A percentile compares a stretch with the other conserved stretches of the same genome.
Evolutionary conservation across 177 flowering plant species (phyloP).

Genomic region (Vitis hybrid): DNA sequence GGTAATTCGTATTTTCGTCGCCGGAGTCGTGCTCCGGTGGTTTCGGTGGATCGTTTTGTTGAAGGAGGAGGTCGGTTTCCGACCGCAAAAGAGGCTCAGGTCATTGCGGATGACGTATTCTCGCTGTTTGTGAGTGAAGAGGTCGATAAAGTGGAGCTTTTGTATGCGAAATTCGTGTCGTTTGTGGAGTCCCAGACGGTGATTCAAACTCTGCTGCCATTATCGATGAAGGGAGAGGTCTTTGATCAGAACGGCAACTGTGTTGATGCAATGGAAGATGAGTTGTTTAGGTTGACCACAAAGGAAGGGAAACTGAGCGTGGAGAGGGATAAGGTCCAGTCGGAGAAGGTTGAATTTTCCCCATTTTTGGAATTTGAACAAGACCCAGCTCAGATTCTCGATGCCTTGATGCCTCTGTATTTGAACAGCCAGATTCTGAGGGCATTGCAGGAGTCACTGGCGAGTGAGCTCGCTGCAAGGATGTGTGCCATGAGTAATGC

Average conservation of each 20-base stretch:
- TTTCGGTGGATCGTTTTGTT: constrained; percentile 52
- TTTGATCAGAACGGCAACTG: constrained; percentile 66
- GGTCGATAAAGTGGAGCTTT: constrained; percentile 87
- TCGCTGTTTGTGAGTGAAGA: constrained; percentile 75
- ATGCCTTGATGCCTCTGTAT: constrained; percentile 86
- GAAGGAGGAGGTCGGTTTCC: constrained; percentile 54
- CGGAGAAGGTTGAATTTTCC: constrained; percentile 29
- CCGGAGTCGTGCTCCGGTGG: constrained; percentile 24
- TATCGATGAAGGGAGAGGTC: constrained; percentile 61
- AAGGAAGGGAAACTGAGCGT: constrained; percentile 78
- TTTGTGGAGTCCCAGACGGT: constrained; percentile 74
- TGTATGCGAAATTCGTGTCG: constrained; percentile 81
- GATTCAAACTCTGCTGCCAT: constrained; percentile 76
- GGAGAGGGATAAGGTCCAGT: constrained; percentile 49
- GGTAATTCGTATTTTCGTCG: constrained; percentile 68
- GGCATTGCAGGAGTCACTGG: constrained; percentile 83
- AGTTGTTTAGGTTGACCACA: constrained; percentile 77
- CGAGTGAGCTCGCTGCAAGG: constrained; percentile 90
- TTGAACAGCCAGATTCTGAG: constrained; percentile 86
- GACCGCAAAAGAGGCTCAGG: constrained; percentile 84
- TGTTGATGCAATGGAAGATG: constrained; percentile 78
- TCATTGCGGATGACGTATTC: constrained; percentile 75
- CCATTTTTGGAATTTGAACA: constrained; percentile 83
- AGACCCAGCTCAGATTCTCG: constrained; percentile 94
- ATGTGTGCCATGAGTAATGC: constrained; percentile 91